A percentile compares a stretch with the other conserved stretches of the same genome.
Evolutionary conservation across 2,329 filamentous ascomycete species (phyloP).

Genomic region (Dissoconium aciculare): DNA sequence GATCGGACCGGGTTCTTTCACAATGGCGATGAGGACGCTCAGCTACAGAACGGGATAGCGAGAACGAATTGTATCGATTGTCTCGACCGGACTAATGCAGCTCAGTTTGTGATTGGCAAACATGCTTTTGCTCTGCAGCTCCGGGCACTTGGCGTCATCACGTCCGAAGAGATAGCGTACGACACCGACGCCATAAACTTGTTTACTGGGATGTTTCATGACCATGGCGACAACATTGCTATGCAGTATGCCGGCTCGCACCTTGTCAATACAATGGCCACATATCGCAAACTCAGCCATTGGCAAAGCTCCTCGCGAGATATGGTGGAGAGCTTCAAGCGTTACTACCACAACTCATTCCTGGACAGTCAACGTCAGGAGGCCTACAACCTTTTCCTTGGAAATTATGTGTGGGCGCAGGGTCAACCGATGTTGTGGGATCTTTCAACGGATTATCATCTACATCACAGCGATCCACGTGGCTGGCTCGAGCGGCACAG

Average conservation of each 20-base stretch:
- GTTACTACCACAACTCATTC: slow-evolving; percentile 98
- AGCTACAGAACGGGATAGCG: slow-evolving; percentile 79
- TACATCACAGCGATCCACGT: slow-evolving; percentile 77
- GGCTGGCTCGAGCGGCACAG: slow-evolving; percentile 50
- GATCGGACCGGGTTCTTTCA: slow-evolving; percentile 84
- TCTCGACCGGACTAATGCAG: slow-evolving; percentile 89
- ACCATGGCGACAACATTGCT: slow-evolving; percentile 93
- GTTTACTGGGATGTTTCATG: slow-evolving; percentile 93
- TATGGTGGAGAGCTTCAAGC: slow-evolving; percentile 98
- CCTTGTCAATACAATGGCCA: slow-evolving; percentile 97
- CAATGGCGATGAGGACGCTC: slow-evolving; percentile 61
- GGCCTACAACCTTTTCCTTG: slow-evolving; percentile 92
- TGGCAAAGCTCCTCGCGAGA: slow-evolving; percentile 96
- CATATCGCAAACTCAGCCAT: slow-evolving; percentile 96
- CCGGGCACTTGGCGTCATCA: slow-evolving; percentile 76
- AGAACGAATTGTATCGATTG: slow-evolving; percentile 98
- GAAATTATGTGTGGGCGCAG: slow-evolving; percentile 79
- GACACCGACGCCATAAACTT: slow-evolving; percentile 92
- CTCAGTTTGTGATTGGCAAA: slow-evolving; percentile 95
- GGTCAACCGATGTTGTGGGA: slow-evolving; percentile 97
- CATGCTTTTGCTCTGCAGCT: slow-evolving; percentile 82
- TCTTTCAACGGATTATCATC: slow-evolving; percentile 82
- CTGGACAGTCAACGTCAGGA: slow-evolving; percentile 95
- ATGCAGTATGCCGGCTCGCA: slow-evolving; percentile 96
- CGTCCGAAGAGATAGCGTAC: slow-evolving; percentile 57